phyloP scores from a whole-genome alignment of 1,284 basidiomycete species.

The Blastosporella zonata region DNA sequence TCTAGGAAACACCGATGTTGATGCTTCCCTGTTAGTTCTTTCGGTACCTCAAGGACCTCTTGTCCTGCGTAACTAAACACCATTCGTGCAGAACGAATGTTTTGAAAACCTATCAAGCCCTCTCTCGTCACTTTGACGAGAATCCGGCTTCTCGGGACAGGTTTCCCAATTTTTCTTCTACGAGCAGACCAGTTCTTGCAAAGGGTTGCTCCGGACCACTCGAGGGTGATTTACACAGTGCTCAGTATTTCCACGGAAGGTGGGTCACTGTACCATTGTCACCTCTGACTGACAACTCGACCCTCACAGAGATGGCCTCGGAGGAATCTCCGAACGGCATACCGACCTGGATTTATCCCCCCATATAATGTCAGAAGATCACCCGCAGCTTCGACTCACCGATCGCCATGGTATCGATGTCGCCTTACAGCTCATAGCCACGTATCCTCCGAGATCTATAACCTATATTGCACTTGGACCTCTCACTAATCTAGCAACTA shows the following conservation, averaged over 20 bases:
- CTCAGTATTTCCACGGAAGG: slow-evolving; percentile 87
- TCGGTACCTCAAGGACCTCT: not conserved
- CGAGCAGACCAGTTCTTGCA: slow-evolving; percentile 59
- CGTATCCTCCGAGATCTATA: slow-evolving; percentile 60
- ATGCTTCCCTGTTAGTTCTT: slow-evolving; percentile 44
- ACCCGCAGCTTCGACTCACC: slow-evolving; percentile 52
- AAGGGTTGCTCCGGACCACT: slow-evolving; percentile 73
- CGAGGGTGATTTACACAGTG: slow-evolving; percentile 73
- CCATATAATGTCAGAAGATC: slow-evolving; percentile 23
- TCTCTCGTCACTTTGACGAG: slow-evolving; percentile 62
- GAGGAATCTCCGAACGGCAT: slow-evolving; percentile 68
- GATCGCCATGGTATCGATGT: slow-evolving; percentile 58
- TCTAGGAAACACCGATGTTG: slow-evolving; percentile 68
- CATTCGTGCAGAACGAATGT: slow-evolving; percentile 60
- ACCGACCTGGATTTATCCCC: slow-evolving; percentile 61
- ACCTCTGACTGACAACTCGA: slow-evolving; percentile 3
- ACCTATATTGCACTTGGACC: slow-evolving; percentile 89
- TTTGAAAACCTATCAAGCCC: slow-evolving; percentile 72
- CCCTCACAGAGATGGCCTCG: slow-evolving; percentile 86
- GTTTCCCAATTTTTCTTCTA: slow-evolving; percentile 57
- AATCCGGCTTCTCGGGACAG: slow-evolving; percentile 53
- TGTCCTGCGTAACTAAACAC: not conserved
- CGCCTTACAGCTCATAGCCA: slow-evolving; percentile 63
- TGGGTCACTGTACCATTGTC: slow-evolving; percentile 23
- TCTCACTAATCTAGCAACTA: slow-evolving; percentile 79